Conservation (phyloP, 352 stramenopile species). For the Globisporangium megalacanthum region DNA sequence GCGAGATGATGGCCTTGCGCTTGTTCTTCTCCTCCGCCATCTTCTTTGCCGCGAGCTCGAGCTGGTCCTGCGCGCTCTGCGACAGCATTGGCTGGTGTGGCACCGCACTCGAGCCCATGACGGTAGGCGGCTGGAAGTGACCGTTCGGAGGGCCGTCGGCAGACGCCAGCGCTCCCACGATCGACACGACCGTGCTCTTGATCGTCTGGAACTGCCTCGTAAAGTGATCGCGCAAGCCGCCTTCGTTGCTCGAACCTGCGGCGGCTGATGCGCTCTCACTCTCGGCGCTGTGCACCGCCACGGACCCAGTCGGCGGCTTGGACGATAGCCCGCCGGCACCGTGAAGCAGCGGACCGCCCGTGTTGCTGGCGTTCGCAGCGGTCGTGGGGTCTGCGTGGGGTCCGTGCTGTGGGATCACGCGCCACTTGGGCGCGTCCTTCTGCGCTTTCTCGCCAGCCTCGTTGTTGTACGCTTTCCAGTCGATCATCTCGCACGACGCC, state of each 20-base stretch:
- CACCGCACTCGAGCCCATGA: not conserved
- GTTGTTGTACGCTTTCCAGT: slow-evolving; percentile 81
- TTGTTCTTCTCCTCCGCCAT: slow-evolving; percentile 74
- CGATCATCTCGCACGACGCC: slow-evolving; percentile 72
- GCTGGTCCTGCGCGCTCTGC: slow-evolving; percentile 37
- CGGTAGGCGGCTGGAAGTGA: slow-evolving; percentile 3
- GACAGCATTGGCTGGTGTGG: slow-evolving; percentile 6
- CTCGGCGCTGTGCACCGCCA: slow-evolving; percentile 1
- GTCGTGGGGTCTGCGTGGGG: slow-evolving; percentile 41
- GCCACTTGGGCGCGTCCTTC: slow-evolving; percentile 62
- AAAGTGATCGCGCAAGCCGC: slow-evolving; percentile 26
- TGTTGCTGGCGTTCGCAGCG: slow-evolving; percentile 1
- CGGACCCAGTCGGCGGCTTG: slow-evolving; percentile 24
- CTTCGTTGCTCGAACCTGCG: slow-evolving; percentile 5
- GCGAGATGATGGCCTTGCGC: slow-evolving; percentile 74
- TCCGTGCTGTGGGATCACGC: slow-evolving; percentile 74
- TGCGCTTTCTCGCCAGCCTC: slow-evolving; percentile 55
- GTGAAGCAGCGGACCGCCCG: not conserved
- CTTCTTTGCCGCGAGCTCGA: slow-evolving; percentile 33
- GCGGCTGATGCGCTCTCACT: not conserved
- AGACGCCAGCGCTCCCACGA: slow-evolving; percentile 30
- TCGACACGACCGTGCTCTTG: slow-evolving; percentile 41
- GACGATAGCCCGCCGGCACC: not conserved
- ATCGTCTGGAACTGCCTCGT: slow-evolving; percentile 40
- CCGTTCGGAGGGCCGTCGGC: slow-evolving; percentile 2